A percentile compares a stretch with the other conserved stretches of the same genome.
These are phyloP conservation scores for Didymella sp. DNA, from an alignment of 2,329 filamentous ascomycete genomes.

Conservation along the genomic window DNA sequence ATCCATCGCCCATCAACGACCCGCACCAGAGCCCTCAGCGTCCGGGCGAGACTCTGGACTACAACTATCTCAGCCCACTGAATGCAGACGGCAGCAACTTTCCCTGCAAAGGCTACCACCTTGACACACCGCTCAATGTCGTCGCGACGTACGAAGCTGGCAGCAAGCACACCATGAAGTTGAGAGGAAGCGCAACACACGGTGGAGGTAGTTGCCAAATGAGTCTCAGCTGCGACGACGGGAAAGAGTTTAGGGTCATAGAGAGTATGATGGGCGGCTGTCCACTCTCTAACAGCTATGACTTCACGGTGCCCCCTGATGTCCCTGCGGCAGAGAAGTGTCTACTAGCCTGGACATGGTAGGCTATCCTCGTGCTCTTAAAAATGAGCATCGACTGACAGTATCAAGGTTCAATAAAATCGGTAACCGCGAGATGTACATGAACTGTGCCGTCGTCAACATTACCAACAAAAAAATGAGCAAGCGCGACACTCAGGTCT, in stretches of 20 bases:
- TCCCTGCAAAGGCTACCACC: slow-evolving; percentile 75
- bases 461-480: slow-evolving; percentile 61
- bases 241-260: slow-evolving; percentile 72
- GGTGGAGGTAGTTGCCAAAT: slow-evolving; percentile 79
- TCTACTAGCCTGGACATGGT: slow-evolving; percentile 71
- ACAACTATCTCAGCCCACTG: slow-evolving; percentile 75
- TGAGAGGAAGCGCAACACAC: slow-evolving; percentile 67
- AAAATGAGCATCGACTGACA: background rate
- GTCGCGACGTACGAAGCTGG: slow-evolving; percentile 70
- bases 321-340: slow-evolving; percentile 64
- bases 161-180: slow-evolving; percentile 66
- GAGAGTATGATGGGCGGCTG: slow-evolving; percentile 68
- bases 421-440: slow-evolving; percentile 85
- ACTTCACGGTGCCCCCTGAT: slow-evolving; percentile 69
- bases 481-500: slow-evolving; percentile 57
- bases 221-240: slow-evolving; percentile 75
- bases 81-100: slow-evolving; percentile 67
- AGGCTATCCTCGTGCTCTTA: background rate
- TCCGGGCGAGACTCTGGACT: slow-evolving; percentile 62
- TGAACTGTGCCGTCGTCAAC: slow-evolving; percentile 78
- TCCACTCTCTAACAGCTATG: slow-evolving; percentile 61
- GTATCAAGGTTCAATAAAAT: slow-evolving; percentile 66
- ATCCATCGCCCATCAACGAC: slow-evolving; percentile 62
- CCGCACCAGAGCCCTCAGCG: slow-evolving; percentile 49
- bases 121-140: slow-evolving; percentile 58